These are phyloP conservation scores for Backusella psychrophila DNA, from an alignment of 192 early-diverging fungal genomes.

Conservation along the genomic window DNA sequence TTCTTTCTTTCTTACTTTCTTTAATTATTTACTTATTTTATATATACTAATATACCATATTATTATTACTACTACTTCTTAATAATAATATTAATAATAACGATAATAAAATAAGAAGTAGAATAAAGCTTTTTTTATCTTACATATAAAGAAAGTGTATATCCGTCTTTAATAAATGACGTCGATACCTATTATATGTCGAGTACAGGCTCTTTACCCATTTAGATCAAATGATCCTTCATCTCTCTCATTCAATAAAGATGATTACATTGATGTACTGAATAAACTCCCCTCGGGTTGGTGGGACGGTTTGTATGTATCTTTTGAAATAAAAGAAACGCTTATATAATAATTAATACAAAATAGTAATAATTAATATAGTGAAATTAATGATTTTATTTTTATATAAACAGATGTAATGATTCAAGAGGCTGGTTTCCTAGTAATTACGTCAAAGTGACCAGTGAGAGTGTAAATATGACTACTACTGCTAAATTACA, in stretches of 20 bases:
- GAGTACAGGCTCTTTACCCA: constrained; percentile 79
- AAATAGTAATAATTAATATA: neutral
- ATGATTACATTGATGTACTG: constrained; percentile 88
- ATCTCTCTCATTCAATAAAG: constrained; percentile 78
- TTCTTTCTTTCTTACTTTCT: neutral
- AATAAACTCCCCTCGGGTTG: constrained; percentile 89
- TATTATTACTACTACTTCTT: neutral
- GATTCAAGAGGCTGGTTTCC: constrained; percentile 87
- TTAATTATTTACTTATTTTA: neutral
- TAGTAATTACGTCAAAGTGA: constrained; percentile 74
- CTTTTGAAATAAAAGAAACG: neutral
- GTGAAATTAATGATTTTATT: neutral
- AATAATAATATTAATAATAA: neutral
- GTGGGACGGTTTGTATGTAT: constrained; percentile 88
- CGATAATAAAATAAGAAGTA: neutral
- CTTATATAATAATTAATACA: neutral
- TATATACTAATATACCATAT: neutral
- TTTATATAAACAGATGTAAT: constrained; percentile 39
- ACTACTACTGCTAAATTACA: neutral
- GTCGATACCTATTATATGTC: constrained; percentile 20
- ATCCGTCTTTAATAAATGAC: constrained; percentile 9
- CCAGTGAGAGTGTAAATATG: constrained; percentile 15
- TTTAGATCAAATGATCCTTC: constrained; percentile 79
- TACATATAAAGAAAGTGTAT: neutral
- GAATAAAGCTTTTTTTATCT: neutral